Evolutionary conservation across 345 rosid species (phyloP).

Genomic region (Trapa incisa): DNA sequence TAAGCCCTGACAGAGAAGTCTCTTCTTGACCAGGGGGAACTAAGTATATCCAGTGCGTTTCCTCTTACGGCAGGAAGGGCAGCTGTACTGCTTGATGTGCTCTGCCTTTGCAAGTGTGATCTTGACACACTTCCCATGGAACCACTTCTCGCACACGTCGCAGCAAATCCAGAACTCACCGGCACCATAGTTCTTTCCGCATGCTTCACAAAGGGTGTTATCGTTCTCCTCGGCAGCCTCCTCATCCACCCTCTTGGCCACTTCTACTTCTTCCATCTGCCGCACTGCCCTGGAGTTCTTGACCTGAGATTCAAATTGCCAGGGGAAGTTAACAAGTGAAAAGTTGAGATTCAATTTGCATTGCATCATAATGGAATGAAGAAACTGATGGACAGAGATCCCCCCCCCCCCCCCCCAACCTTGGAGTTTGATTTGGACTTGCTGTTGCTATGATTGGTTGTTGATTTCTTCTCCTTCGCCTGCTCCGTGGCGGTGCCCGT

Average conservation of each 20-base stretch:
- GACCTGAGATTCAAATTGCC: conserved; percentile 37
- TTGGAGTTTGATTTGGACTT: conserved; percentile 66
- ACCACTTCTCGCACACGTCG: conserved; percentile 56
- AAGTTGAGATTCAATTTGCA: not conserved
- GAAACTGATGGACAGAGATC: not conserved
- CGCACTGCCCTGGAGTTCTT: conserved; percentile 25
- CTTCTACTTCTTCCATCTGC: conserved; percentile 40
- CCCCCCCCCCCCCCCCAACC: conserved; percentile 14
- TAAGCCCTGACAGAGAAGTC: not conserved
- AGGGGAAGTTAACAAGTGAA: not conserved
- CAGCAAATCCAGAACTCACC: conserved; percentile 71
- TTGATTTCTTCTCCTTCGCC: conserved; percentile 47
- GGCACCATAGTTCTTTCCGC: conserved; percentile 43
- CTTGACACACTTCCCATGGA: conserved; percentile 78
- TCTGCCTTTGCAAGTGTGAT: conserved; percentile 88
- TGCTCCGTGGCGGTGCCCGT: conserved; percentile 53
- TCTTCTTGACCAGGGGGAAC: conserved; percentile 1
- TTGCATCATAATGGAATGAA: not conserved
- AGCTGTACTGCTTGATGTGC: conserved; percentile 85
- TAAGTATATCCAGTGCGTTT: conserved; percentile 36
- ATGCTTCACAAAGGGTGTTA: conserved; percentile 51
- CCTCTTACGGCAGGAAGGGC: conserved; percentile 93
- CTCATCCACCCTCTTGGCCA: conserved; percentile 31
- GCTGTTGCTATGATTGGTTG: conserved; percentile 55
- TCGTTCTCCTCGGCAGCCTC: conserved; percentile 36